Conservation (phyloP, 768 basidiomycete genomes). For the Mycena galericulata region DNA sequence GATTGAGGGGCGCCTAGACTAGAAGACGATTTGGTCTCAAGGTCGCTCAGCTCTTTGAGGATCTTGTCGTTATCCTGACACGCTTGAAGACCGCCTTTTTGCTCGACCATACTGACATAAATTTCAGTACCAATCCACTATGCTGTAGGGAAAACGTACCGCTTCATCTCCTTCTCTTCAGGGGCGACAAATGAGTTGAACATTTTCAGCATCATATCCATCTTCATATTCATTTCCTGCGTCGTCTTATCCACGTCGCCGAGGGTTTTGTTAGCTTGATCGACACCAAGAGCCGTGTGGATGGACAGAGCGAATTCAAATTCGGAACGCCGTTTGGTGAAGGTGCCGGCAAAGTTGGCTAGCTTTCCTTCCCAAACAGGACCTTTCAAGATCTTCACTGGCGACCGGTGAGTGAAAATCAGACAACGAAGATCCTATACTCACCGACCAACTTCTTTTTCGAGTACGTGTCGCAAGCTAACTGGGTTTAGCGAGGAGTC, state of each 20-base stretch:
- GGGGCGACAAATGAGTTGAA: conserved; percentile 39
- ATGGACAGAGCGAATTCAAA: conserved; percentile 45
- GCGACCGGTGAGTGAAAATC: background rate
- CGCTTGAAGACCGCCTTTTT: conserved; percentile 41
- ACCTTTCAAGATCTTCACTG: conserved; percentile 47
- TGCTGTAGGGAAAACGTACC: background rate
- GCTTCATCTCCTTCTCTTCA: conserved; percentile 41
- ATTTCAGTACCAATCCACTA: background rate
- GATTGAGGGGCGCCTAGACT: background rate
- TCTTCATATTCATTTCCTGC: conserved; percentile 32
- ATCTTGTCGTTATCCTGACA: conserved; percentile 41
- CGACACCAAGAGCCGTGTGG: conserved; percentile 41
- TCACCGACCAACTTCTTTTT: conserved; percentile 46
- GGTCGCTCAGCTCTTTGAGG: conserved; percentile 38
- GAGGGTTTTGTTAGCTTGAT: conserved; percentile 28
- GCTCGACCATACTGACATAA: conserved; percentile 32
- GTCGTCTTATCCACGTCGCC: conserved; percentile 28
- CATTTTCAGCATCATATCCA: conserved; percentile 41
- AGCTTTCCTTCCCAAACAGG: conserved; percentile 44
- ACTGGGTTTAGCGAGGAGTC: background rate
- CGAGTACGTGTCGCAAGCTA: conserved; percentile 47
- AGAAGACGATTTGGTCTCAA: conserved; percentile 18
- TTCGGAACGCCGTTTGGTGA: conserved; percentile 41
- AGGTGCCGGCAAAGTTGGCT: conserved; percentile 35
- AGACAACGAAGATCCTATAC: background rate